These are phyloP conservation scores for Glebionis coronaria DNA, from an alignment of 129 eudicot genomes.

Conservation along the genomic window DNA sequence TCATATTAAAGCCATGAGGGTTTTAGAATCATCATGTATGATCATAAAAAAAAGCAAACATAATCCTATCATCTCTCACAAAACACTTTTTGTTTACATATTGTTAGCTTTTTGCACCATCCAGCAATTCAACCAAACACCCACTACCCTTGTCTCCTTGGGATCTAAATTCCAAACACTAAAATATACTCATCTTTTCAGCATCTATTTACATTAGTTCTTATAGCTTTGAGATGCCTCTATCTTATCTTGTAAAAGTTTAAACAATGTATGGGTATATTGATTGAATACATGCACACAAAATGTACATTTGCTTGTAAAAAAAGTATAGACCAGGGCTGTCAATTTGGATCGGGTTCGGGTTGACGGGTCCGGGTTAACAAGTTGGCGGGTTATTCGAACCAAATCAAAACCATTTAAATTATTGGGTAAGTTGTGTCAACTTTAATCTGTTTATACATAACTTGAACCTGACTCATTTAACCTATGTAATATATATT, in stretches of 20 bases:
- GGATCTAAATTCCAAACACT: conserved; percentile 26
- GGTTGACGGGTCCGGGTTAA: no score
- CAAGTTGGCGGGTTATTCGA: no score
- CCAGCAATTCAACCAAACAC: conserved; percentile 36
- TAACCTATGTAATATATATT: no score
- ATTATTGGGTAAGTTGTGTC: no score
- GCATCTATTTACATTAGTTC: neutral
- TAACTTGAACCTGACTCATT: no score
- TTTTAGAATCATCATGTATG: conserved; percentile 22
- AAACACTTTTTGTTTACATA: conserved; percentile 31
- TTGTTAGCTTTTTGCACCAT: conserved; percentile 37
- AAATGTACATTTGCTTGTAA: no score
- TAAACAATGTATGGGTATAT: neutral
- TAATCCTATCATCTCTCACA: neutral
- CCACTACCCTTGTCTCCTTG: conserved; percentile 36
- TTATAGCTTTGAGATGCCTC: neutral
- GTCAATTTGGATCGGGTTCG: no score
- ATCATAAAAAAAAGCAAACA: conserved; percentile 21
- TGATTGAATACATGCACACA: neutral
- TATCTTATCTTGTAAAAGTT: neutral
- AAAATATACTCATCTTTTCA: conserved; percentile 14
- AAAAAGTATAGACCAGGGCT: no score
- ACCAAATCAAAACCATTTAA: no score
- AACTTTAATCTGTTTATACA: no score
- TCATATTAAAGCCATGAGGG: conserved; percentile 11